Evolutionary conservation across 2,329 filamentous ascomycete species (phyloP).

Genomic region (Alternaria triticimaculans): DNA sequence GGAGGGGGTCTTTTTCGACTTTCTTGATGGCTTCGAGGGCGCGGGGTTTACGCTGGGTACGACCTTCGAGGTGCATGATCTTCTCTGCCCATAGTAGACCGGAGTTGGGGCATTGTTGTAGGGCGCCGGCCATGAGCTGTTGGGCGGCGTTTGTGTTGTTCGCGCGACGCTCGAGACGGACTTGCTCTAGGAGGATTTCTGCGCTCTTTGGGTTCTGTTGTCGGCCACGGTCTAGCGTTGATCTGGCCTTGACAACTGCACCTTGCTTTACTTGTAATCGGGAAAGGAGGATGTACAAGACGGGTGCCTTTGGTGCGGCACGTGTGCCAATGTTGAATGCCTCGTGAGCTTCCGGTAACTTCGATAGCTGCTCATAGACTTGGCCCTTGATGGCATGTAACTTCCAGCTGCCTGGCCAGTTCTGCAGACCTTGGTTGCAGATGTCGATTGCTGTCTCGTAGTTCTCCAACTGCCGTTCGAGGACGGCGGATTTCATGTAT

Average conservation of each 20-base stretch:
- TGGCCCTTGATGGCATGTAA: slow-evolving; percentile 99
- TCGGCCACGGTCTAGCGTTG: slow-evolving; percentile 88
- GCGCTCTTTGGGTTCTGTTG: slow-evolving; percentile 85
- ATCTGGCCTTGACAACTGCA: slow-evolving; percentile 87
- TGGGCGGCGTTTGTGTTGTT: slow-evolving; percentile 85
- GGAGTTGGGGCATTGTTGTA: slow-evolving; percentile 88
- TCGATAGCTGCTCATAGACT: slow-evolving; percentile 85
- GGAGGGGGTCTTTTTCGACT: slow-evolving; percentile 85
- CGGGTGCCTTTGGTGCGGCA: slow-evolving; percentile 81
- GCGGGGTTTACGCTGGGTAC: slow-evolving; percentile 90
- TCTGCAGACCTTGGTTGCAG: slow-evolving; percentile 81
- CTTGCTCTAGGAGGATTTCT: slow-evolving; percentile 90
- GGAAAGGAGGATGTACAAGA: slow-evolving; percentile 88
- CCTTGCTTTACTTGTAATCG: slow-evolving; percentile 86
- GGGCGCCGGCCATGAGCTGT: slow-evolving; percentile 88
- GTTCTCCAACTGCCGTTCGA: slow-evolving; percentile 85
- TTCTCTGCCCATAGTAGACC: slow-evolving; percentile 92
- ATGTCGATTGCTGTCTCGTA: slow-evolving; percentile 83
- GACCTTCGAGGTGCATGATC: slow-evolving; percentile 91
- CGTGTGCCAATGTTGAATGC: slow-evolving; percentile 89
- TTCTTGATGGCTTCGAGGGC: slow-evolving; percentile 96
- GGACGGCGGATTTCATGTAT: slow-evolving; percentile 95
- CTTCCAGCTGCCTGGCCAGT: slow-evolving; percentile 85
- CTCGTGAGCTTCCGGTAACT: slow-evolving; percentile 83
- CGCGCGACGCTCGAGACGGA: slow-evolving; percentile 87